Percentiles rank a stretch among this genome's conserved stretches.
These are phyloP conservation scores for Domatiomyces globalis DNA, from an alignment of 2,329 filamentous ascomycete species.

Conservation along the genomic window DNA sequence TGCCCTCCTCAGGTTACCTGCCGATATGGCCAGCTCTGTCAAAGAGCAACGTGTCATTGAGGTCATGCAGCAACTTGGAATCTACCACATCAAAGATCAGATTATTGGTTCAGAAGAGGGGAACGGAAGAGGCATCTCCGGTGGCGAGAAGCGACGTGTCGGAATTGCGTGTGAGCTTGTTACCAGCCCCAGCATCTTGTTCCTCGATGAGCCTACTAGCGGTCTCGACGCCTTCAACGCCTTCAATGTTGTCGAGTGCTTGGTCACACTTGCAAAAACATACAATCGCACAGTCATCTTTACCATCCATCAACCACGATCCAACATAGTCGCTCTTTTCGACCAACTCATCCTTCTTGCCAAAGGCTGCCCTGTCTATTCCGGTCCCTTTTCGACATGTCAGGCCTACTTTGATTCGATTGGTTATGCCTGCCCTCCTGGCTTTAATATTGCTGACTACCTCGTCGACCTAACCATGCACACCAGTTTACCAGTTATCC, in stretches of 20 bases:
- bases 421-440: conserved; percentile 83
- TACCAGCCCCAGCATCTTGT: conserved; percentile 91
- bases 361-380: conserved; percentile 80
- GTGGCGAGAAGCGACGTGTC: conserved; percentile 89
- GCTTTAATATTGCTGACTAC: conserved; percentile 98
- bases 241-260: conserved; percentile 92
- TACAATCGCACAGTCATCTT: conserved; percentile 97
- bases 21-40: conserved; percentile 71
- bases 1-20: conserved; percentile 77
- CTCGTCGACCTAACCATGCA: conserved; percentile 97
- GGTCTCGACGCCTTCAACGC: conserved; percentile 94
- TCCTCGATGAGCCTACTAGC: conserved; percentile 93
- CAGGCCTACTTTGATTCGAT: conserved; percentile 85
- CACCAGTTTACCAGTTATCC: conserved; percentile 47
- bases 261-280: conserved; percentile 85
- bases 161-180: conserved; percentile 96
- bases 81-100: conserved; percentile 85
- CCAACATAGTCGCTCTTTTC: conserved; percentile 95
- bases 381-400: conserved; percentile 74
- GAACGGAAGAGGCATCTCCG: conserved; percentile 85
- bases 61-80: conserved; percentile 90
- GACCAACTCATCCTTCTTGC: conserved; percentile 86
- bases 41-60: conserved; percentile 87
- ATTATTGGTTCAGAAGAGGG: conserved; percentile 93
- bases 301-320: conserved; percentile 94